Percentiles rank a stretch among this genome's conserved stretches.
Evolutionary conservation across 1,139 yeast genomes (phyloP).

Genomic region (Diutina pseudorugosa): DNA sequence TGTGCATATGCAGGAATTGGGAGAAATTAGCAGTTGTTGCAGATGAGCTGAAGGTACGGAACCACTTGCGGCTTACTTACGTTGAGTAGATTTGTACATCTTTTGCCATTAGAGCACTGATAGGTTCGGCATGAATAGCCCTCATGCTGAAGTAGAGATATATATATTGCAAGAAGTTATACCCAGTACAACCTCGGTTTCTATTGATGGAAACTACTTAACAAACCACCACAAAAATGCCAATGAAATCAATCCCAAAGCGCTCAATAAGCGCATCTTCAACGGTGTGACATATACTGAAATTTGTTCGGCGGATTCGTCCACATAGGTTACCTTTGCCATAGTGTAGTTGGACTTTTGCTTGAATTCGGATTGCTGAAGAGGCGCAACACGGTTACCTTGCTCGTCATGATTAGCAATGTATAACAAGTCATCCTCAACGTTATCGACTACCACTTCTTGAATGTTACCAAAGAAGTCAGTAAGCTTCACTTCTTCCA

Average conservation of each 20-base stretch:
- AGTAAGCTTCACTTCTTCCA: slow-evolving; percentile 64
- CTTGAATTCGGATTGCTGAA: neutral
- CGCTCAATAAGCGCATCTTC: neutral
- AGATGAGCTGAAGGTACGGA: no score
- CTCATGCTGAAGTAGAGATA: no score
- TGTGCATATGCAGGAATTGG: neutral
- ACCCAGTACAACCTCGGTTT: neutral
- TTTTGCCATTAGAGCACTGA: no score
- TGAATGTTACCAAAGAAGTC: slow-evolving; percentile 95
- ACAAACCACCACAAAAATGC: neutral
- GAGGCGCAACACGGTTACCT: slow-evolving; percentile 8
- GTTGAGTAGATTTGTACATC: no score
- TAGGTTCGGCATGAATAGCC: no score
- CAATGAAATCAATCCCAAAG: neutral
- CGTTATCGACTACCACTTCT: slow-evolving; percentile 56
- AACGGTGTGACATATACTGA: neutral
- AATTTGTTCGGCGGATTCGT: neutral
- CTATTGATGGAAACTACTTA: neutral
- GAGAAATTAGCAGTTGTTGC: no score
- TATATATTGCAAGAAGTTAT: neutral
- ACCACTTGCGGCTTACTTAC: no score
- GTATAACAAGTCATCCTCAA: slow-evolving; percentile 32
- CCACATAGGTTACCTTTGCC: neutral
- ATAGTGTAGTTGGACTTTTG: neutral
- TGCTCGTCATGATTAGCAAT: slow-evolving; percentile 17